Percentiles rank a stretch among this genome's conserved stretches.
Conservation (phyloP, 768 basidiomycete species). For the Leccinum truebloodii region DNA sequence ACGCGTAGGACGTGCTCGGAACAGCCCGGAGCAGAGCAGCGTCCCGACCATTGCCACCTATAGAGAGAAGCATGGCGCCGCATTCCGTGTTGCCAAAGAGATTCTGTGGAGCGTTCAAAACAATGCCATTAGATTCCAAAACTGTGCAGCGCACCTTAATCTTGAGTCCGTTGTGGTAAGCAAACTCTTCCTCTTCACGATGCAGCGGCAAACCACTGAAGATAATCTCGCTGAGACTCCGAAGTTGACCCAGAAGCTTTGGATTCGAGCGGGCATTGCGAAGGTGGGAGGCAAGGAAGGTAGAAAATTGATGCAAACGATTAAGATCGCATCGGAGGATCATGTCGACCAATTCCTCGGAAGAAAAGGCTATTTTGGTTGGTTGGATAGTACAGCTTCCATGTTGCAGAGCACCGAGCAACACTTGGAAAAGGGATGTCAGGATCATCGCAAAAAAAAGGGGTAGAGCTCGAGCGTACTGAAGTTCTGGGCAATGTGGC, state of each 20-base stretch:
- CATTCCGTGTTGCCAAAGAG: constrained; percentile 83
- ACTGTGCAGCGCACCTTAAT: constrained; percentile 51
- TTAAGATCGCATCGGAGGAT: constrained; percentile 66
- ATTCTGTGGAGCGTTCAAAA: constrained; percentile 48
- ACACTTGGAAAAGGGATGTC: constrained; percentile 40
- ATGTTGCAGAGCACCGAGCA: constrained; percentile 70
- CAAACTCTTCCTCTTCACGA: constrained; percentile 72
- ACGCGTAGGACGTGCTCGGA: constrained; percentile 67
- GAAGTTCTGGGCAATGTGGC: constrained; percentile 77
- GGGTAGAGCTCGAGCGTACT: constrained; percentile 46
- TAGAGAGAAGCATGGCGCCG: constrained; percentile 67
- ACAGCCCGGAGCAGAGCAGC: constrained; percentile 56
- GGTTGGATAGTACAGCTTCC: constrained; percentile 75
- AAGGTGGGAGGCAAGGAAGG: constrained; percentile 67
- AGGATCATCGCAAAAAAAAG: constrained; percentile 23
- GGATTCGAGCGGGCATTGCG: constrained; percentile 58
- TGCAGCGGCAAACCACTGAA: constrained; percentile 67
- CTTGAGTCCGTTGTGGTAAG: constrained; percentile 60
- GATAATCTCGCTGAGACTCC: constrained; percentile 59
- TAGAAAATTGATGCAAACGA: constrained; percentile 72
- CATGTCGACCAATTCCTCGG: constrained; percentile 73
- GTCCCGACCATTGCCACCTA: constrained; percentile 52
- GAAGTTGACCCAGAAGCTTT: constrained; percentile 58
- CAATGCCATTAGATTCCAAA: constrained; percentile 14
- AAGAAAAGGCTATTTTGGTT: constrained; percentile 61